Evolutionary conservation across 768 basidiomycete genomes (phyloP), one percentile per base, ranked within the genome.

Genomic region (Suillus alpinus): DNA sequence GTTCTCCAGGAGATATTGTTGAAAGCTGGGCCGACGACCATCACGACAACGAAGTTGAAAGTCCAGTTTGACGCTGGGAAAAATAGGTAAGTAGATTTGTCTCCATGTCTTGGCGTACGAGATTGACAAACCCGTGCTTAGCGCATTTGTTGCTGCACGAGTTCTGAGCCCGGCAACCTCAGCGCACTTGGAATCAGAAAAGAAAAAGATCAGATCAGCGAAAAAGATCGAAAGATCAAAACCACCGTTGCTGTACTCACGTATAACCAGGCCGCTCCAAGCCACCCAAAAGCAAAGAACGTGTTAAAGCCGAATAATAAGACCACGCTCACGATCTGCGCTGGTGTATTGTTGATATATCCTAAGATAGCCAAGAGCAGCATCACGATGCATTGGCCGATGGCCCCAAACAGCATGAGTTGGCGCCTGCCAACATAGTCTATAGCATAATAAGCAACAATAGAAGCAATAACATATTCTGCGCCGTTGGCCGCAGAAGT

Each of bases 371-470:
- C 70, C 26, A 75, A 64, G 56, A 74, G 52, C n/a, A 66, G 56
- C 73, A 77, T 75, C 7, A 69, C 68, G 13, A 60, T 40, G 20
- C 59, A 64, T 60, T 69, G 53, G 66, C 79, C 80, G 55, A 74
- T 64, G 31, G 81, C 78, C 52, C 82, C 82, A 65, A 70, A 71
- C 67, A 82, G 73, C 59, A 83, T 77, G 44, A 83, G 69, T 32
- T 71, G 72, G 59, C 81, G 75, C 58, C 81, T 77, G 60, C 81
- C 82, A 65, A 80, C 75, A 60, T 73, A 69, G 68, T 84, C 82
- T 65, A 83, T 77, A 57, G 77, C 73, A 66, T 73, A 79, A 73
- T 82, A 80, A 29, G 79, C 79, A 61, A 80, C 71, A n/a, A 81
- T 76, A 36, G 82, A 82, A 62, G 79, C 78, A 65, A 77, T 72